phyloP scores from a whole-genome alignment of 2,329 filamentous ascomycete species.

The Diaporthe capsici region DNA sequence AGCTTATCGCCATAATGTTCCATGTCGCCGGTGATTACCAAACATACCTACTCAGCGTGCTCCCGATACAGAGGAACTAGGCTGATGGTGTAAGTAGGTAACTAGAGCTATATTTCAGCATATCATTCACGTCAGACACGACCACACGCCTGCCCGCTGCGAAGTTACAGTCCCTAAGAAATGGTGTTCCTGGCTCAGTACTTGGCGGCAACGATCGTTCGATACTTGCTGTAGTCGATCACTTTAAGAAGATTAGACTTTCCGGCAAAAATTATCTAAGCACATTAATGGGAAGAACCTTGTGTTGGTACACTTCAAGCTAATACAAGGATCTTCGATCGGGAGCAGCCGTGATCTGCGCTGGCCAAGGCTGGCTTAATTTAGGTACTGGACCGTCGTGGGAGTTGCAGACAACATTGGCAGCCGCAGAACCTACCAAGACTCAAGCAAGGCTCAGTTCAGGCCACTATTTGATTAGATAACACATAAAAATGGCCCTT shows the following conservation, averaged over 20 bases:
- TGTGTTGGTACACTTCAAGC: background rate
- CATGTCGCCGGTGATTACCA: background rate
- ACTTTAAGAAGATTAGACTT: background rate
- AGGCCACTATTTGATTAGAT: background rate
- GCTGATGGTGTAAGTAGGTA: background rate
- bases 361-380: background rate
- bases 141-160: background rate
- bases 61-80: background rate
- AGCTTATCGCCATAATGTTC: too few species aligned
- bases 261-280: background rate
- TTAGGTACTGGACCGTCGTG: background rate
- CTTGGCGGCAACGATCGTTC: background rate
- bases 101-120: background rate
- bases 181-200: background rate
- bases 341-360: conserved; percentile 23
- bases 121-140: background rate
- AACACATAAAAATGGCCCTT: background rate
- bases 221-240: background rate
- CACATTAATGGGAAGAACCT: background rate
- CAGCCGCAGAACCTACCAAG: background rate
- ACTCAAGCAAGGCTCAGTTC: background rate
- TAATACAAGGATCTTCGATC: background rate
- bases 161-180: background rate
- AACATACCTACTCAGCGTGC: background rate
- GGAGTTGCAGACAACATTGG: background rate